Conservation (phyloP, 2,329 filamentous ascomycete species). For the Ampelomyces quisqualis region DNA sequence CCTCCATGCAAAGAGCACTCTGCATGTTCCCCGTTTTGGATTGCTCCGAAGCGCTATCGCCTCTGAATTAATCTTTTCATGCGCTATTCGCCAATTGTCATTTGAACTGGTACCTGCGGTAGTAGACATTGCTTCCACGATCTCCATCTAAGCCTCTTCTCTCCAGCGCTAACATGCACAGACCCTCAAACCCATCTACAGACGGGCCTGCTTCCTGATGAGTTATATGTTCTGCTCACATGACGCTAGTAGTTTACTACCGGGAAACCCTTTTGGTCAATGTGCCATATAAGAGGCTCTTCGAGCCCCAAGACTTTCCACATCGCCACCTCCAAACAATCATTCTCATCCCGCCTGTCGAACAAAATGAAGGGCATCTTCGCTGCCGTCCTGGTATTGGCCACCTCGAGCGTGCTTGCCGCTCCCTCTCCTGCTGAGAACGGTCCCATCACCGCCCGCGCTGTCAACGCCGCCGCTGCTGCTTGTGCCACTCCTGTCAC, state of each 20-base stretch:
- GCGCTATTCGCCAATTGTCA: slow-evolving; percentile 18
- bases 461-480: slow-evolving; percentile 25
- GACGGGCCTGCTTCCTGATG: slow-evolving; percentile 43
- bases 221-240: slow-evolving; percentile 9
- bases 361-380: slow-evolving; percentile 42
- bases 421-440: slow-evolving; percentile 36
- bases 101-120: slow-evolving; percentile 27
- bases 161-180: slow-evolving; percentile 28
- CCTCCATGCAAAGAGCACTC: too few species aligned
- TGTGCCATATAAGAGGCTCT: slow-evolving; percentile 36
- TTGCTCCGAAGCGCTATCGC: slow-evolving; percentile 18
- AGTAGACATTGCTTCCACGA: slow-evolving; percentile 20
- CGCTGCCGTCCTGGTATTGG: slow-evolving; percentile 38
- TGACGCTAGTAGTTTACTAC: slow-evolving; percentile 7
- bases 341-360: slow-evolving; percentile 16
- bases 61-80: slow-evolving; percentile 16
- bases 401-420: slow-evolving; percentile 39
- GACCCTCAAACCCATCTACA: slow-evolving; percentile 28
- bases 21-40: too few species aligned
- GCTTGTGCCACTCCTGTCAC: slow-evolving; percentile 41
- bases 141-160: slow-evolving; percentile 39
- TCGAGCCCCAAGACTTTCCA: slow-evolving; percentile 10
- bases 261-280: slow-evolving; percentile 8
- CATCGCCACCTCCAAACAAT: slow-evolving; percentile 25
- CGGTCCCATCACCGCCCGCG: slow-evolving; percentile 38